Conservation (phyloP, 345 rosid genomes). For the Carallia brachiata region DNA sequence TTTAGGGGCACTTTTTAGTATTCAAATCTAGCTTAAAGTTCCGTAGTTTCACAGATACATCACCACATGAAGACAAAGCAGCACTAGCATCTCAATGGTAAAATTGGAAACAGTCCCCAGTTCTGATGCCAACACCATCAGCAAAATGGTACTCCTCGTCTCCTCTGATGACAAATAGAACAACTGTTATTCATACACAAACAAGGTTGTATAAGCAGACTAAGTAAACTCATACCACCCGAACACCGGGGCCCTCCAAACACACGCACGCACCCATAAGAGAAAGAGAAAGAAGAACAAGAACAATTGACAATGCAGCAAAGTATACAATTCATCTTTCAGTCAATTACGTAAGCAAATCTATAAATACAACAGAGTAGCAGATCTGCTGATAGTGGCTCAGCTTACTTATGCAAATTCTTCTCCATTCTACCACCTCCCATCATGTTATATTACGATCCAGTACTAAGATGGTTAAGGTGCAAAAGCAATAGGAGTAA, state of each 20-base stretch:
- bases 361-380: background rate
- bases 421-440: no score
- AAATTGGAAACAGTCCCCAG: slow-evolving; percentile 67
- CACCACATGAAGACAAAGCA: slow-evolving; percentile 41
- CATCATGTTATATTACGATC: no score
- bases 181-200: background rate
- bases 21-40: slow-evolving; percentile 38
- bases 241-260: no score
- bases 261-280: no score
- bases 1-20: slow-evolving; percentile 13
- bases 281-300: background rate
- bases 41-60: slow-evolving; percentile 35
- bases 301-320: background rate
- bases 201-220: no score
- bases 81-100: slow-evolving; percentile 41
- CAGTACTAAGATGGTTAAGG: no score
- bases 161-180: slow-evolving; percentile 45
- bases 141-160: slow-evolving; percentile 59
- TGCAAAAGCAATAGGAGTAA: no score
- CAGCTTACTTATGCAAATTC: no score
- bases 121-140: slow-evolving; percentile 52
- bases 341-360: background rate
- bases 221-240: no score
- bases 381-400: no score
- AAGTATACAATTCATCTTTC: background rate